Conservation (phyloP, 768 basidiomycete genomes). For the Megacollybia marginata region DNA sequence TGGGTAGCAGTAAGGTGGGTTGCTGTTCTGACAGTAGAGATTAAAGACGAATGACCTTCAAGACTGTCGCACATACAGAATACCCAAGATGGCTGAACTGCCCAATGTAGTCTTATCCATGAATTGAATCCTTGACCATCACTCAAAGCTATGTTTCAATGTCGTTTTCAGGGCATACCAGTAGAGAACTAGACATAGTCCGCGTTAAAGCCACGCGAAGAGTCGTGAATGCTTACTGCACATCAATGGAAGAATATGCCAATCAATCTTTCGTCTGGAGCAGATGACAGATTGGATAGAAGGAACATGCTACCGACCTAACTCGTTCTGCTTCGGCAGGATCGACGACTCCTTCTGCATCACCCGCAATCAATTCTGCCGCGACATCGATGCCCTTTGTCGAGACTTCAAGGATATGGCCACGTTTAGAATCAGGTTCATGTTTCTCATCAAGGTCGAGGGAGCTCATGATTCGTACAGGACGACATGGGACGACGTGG, state of each 20-base stretch:
- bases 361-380: constrained; percentile 46
- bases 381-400: constrained; percentile 53
- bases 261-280: constrained; percentile 53
- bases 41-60: neutral
- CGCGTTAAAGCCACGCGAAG: neutral
- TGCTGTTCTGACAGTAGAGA: constrained; percentile 31
- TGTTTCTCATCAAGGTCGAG: constrained; percentile 18
- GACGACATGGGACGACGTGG: too few species aligned
- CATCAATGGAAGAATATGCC: constrained; percentile 64
- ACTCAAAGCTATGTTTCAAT: neutral
- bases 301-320: constrained; percentile 31
- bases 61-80: constrained; percentile 33
- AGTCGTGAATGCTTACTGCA: constrained; percentile 40
- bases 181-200: constrained; percentile 38
- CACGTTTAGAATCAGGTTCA: constrained; percentile 5
- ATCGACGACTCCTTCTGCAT: constrained; percentile 32
- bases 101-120: constrained; percentile 75
- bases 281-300: neutral
- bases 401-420: constrained; percentile 30
- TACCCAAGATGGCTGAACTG: constrained; percentile 62
- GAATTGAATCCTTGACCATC: constrained; percentile 55
- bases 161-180: constrained; percentile 26
- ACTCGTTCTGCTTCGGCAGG: constrained; percentile 44
- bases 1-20: constrained; percentile 60
- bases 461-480: constrained; percentile 2